phyloP scores from a whole-genome alignment of 148 eudicot species.

The Camellia japonica region DNA sequence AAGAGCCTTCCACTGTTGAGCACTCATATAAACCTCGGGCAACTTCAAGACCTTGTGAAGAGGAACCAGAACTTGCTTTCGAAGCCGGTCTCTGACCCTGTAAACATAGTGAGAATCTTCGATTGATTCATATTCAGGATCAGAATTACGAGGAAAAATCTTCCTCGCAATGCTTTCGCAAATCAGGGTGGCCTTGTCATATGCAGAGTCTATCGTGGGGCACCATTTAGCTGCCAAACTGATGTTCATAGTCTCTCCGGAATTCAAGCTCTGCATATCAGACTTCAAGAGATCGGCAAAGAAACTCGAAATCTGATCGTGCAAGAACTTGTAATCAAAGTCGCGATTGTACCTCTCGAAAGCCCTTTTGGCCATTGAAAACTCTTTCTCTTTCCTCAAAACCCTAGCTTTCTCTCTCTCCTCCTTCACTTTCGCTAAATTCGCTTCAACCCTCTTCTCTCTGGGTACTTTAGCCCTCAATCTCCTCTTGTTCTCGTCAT shows the following conservation, averaged over 20 bases:
- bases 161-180: background rate
- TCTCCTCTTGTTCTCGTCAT: background rate
- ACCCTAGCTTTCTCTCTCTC: slow-evolving; percentile 17
- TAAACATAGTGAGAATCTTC: too few relatives aligned
- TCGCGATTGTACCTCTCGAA: slow-evolving; percentile 18
- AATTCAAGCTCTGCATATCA: slow-evolving; percentile 19
- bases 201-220: slow-evolving; percentile 11
- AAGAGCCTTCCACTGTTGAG: too few relatives aligned
- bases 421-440: background rate
- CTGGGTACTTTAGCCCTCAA: background rate
- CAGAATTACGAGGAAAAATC: too few relatives aligned
- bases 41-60: too few relatives aligned
- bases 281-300: slow-evolving; percentile 24
- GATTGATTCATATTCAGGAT: too few relatives aligned
- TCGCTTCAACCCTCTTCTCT: background rate
- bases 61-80: too few relatives aligned
- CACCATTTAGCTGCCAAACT: slow-evolving; percentile 42
- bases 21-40: too few relatives aligned
- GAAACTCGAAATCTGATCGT: slow-evolving; percentile 22
- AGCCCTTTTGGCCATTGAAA: slow-evolving; percentile 20
- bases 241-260: slow-evolving; percentile 14
- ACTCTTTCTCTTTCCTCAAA: slow-evolving; percentile 21
- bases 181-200: background rate
- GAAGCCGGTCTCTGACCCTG: too few relatives aligned
- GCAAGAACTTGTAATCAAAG: slow-evolving; percentile 21